These are phyloP conservation scores for Pseudonitzschia delicatissima DNA, from an alignment of 108 stramenopile genomes.

Conservation along the genomic window DNA sequence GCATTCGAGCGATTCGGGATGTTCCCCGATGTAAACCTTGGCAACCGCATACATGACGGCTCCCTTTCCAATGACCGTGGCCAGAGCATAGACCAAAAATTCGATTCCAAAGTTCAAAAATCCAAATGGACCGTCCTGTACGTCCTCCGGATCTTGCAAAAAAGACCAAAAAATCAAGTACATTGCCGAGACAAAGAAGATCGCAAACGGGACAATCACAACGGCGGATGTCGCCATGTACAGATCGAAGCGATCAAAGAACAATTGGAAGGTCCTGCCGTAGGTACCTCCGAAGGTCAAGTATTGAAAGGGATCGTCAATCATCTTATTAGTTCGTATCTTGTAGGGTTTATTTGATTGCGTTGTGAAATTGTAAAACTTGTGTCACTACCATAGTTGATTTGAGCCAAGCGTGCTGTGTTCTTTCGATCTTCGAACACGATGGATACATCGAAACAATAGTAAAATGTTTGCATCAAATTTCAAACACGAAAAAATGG, in stretches of 20 bases:
- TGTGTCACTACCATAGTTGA: no score
- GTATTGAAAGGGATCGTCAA: conserved; percentile 31
- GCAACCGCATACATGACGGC: conserved; percentile 15
- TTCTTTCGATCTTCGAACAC: no score
- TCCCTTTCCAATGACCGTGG: conserved; percentile 17
- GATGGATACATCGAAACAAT: no score
- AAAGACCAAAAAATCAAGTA: no score
- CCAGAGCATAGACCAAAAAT: conserved; percentile 7
- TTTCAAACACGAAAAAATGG: no score
- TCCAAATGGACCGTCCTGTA: no score
- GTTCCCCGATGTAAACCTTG: conserved; percentile 20
- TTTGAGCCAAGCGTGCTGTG: no score
- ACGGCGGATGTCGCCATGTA: conserved; percentile 11
- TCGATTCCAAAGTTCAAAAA: conserved; percentile 15
- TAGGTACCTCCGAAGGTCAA: conserved; percentile 30
- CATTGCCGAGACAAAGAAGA: conserved; percentile 5
- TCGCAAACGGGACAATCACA: conserved; percentile 16
- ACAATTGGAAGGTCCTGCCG: conserved; percentile 8
- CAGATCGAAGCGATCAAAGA: conserved; percentile 22
- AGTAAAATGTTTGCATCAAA: no score
- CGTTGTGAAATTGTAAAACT: no score
- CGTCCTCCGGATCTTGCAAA: conserved; percentile 13
- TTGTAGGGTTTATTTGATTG: no score
- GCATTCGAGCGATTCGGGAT: conserved; percentile 3
- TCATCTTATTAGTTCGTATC: conserved; percentile 12